These are phyloP conservation scores for Flagelloscypha sp. DNA, from an alignment of 768 basidiomycete species.

Conservation along the genomic window DNA sequence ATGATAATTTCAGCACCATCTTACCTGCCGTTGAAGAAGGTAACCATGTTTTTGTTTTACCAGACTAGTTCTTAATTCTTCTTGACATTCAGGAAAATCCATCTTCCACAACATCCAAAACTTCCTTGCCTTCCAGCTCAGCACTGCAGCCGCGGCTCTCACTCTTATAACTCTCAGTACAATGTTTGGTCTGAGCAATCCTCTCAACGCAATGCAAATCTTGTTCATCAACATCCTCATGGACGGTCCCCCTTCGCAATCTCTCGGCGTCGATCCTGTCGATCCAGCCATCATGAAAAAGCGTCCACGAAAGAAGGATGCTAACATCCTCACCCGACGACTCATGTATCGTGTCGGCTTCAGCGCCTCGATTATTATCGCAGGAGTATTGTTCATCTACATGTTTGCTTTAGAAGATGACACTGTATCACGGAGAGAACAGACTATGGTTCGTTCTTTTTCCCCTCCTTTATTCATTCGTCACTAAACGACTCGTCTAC, in stretches of 20 bases:
- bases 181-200: constrained; percentile 81
- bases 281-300: constrained; percentile 88
- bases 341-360: constrained; percentile 81
- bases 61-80: constrained; percentile 2
- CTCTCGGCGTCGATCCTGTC: constrained; percentile 93
- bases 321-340: constrained; percentile 71
- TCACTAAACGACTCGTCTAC: constrained; percentile 6
- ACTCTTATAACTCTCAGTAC: constrained; percentile 94
- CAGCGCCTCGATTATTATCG: constrained; percentile 85
- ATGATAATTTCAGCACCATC: constrained; percentile 95
- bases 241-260: constrained; percentile 97
- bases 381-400: constrained; percentile 85
- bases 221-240: constrained; percentile 99
- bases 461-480: background rate
- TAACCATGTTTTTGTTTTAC: constrained; percentile 18
- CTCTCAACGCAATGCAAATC: constrained; percentile 97
- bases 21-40: constrained; percentile 92
- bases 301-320: constrained; percentile 89
- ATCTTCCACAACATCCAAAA: constrained; percentile 99
- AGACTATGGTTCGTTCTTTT: constrained; percentile 76
- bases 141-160: constrained; percentile 93
- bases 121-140: constrained; percentile 94
- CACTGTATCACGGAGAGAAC: constrained; percentile 76
- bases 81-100: constrained; percentile 81
- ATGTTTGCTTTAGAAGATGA: constrained; percentile 77